Base-by-base conservation (phyloP, 1,284 basidiomycete species). In the Earliella scabrosa region DNA sequence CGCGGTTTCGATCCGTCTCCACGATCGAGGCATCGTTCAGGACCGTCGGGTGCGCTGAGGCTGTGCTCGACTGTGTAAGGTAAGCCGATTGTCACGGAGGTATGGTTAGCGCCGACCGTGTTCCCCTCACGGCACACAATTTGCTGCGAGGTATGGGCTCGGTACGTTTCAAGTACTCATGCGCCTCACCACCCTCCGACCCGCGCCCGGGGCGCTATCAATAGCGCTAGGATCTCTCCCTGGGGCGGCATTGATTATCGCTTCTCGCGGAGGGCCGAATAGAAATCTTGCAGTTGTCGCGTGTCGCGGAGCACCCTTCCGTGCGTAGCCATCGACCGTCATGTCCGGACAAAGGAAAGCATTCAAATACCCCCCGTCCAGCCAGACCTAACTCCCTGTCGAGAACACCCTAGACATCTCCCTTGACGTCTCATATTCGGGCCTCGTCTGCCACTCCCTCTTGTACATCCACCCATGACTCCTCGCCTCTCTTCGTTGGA, bases 31-130 rank as follows among this genome's bases (percentile, higher is more conserved):
- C 52, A 36, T 48, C 16, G 31, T 13, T 45, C 38, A 50, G 18
- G 45, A 32, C 44, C 29, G 40, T 34, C 40, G 23, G 18, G 18
- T 44, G 29, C 21, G 9, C 21, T 35, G 52, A 56, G 51, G 60
- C 60, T 59, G 57, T 62, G 60, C 52, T 27, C 34, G 39, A 54
- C 48, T 39, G 20, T 50, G 43, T 16, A n/a, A 47, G 44, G 38
- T 14, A 38, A 48, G 44, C 59, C 59, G 59, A 61, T 51, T 56
- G 60, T 59, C 56, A 59, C 60, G 60, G 60, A 62, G 52, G 39
- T 29, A 50, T 26, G 26, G n/a, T 16, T 27, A 50, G 54, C 60
- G 60, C 60, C 45, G 21, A 24, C 26, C 11, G 10, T 29, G 31
- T 36, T 26, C 32, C 44, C 31, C 36, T 18, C 51, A 18, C 44